phyloP scores from a whole-genome alignment of 345 rosid genomes.

The Aurinia saxatilis region DNA sequence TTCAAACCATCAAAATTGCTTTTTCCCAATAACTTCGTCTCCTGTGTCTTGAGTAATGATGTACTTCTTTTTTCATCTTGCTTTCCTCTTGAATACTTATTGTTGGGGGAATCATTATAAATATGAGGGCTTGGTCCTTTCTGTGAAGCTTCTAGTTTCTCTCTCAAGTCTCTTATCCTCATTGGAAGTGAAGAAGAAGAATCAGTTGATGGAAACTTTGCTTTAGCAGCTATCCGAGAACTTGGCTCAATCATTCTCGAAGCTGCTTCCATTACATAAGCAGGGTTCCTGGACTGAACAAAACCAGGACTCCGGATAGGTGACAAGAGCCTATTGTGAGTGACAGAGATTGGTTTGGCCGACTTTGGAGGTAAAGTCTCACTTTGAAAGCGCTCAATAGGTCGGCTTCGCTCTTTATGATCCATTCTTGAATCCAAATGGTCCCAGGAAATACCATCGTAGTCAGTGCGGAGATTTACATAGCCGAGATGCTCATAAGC shows the following conservation, averaged over 20 bases:
- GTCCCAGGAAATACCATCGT: constrained; percentile 25
- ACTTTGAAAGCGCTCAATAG: constrained; percentile 73
- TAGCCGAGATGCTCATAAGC: constrained; percentile 34
- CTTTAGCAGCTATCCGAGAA: constrained; percentile 33
- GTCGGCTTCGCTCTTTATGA: constrained; percentile 26
- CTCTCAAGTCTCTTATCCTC: constrained; percentile 66
- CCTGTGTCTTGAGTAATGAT: background rate
- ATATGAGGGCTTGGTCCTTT: constrained; percentile 34
- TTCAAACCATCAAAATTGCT: constrained; percentile 27
- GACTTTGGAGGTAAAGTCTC: constrained; percentile 76
- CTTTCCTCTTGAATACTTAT: constrained; percentile 8
- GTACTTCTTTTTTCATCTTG: constrained; percentile 8
- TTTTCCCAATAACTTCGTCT: constrained; percentile 23
- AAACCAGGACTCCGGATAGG: constrained; percentile 53
- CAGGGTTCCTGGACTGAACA: constrained; percentile 40
- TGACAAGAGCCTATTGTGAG: constrained; percentile 50
- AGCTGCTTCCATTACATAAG: constrained; percentile 71
- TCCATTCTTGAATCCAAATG: constrained; percentile 24
- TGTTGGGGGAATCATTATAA: constrained; percentile 17
- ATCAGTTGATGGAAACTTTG: constrained; percentile 31
- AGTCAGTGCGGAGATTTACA: constrained; percentile 22
- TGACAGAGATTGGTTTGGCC: constrained; percentile 55
- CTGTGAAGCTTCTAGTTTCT: constrained; percentile 62
- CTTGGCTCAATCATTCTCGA: constrained; percentile 70
- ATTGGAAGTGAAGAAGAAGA: constrained; percentile 47